These are phyloP conservation scores for Fusarium guadeloupense DNA, from an alignment of 2,329 filamentous ascomycete genomes.

Conservation along the genomic window DNA sequence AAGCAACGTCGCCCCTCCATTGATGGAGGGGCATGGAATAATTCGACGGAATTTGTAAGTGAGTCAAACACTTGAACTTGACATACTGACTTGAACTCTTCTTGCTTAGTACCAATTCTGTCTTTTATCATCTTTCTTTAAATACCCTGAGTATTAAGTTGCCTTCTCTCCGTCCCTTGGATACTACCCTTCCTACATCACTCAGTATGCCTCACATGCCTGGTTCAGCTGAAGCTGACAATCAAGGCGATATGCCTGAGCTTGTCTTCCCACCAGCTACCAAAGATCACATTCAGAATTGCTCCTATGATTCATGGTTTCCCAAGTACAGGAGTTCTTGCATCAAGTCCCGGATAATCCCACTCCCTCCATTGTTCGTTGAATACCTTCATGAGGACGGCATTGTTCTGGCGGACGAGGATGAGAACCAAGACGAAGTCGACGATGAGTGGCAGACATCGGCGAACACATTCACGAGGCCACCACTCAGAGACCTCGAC, in stretches of 20 bases:
- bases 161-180: background rate
- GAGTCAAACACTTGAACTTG: constrained; percentile 27
- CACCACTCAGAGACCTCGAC: constrained; percentile 54
- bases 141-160: background rate
- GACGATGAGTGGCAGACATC: constrained; percentile 62
- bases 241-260: constrained; percentile 32
- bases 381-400: constrained; percentile 91
- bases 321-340: constrained; percentile 82
- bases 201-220: constrained; percentile 50
- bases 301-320: constrained; percentile 94
- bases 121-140: background rate
- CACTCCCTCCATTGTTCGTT: constrained; percentile 78
- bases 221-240: constrained; percentile 8
- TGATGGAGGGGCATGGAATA: constrained; percentile 33
- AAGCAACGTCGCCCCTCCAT: constrained; percentile 24
- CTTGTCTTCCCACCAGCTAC: constrained; percentile 84
- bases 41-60: constrained; percentile 35
- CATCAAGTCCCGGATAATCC: constrained; percentile 86
- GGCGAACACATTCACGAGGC: constrained; percentile 39
- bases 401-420: constrained; percentile 82
- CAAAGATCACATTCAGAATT: constrained; percentile 89
- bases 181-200: background rate
- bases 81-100: background rate
- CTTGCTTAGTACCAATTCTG: background rate
- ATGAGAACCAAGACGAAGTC: constrained; percentile 62